These are phyloP conservation scores for Ganoderma resinaceum DNA, from an alignment of 1,284 basidiomycete species.

Conservation along the genomic window DNA sequence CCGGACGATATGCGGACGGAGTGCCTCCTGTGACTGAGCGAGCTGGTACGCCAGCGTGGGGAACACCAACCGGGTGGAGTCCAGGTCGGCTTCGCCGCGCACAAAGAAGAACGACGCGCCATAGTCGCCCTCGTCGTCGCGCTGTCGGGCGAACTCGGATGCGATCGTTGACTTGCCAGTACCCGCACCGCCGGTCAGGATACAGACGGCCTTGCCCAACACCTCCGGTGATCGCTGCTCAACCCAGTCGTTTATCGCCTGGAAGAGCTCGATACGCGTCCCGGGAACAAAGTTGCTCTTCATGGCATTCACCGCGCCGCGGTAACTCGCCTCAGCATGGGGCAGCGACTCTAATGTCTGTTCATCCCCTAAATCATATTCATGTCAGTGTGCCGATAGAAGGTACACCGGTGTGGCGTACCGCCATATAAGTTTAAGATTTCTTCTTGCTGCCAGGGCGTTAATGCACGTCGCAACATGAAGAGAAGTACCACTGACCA, in stretches of 20 bases:
- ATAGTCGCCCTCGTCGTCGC: slow-evolving; percentile 2
- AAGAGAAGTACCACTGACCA: background rate
- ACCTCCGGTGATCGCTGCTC: background rate
- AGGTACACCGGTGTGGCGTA: background rate
- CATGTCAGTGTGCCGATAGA: background rate
- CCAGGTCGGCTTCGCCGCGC: slow-evolving; percentile 7
- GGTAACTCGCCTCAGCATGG: slow-evolving; percentile 16
- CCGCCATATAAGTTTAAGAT: background rate
- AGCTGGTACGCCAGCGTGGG: slow-evolving; percentile 20
- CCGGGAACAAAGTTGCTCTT: slow-evolving; percentile 26
- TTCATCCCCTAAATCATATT: background rate
- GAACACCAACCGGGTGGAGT: slow-evolving; percentile 14
- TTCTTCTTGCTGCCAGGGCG: background rate
- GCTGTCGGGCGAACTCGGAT: slow-evolving; percentile 18
- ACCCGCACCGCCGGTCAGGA: slow-evolving; percentile 24
- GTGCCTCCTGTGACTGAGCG: slow-evolving; percentile 4
- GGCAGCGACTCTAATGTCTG: slow-evolving; percentile 11
- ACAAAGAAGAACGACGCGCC: slow-evolving; percentile 20
- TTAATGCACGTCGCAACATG: background rate
- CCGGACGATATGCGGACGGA: slow-evolving; percentile 4
- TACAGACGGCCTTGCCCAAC: slow-evolving; percentile 6
- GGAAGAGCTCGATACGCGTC: slow-evolving; percentile 16
- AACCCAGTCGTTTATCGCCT: slow-evolving; percentile 16
- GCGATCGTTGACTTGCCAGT: slow-evolving; percentile 32
- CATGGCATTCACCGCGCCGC: slow-evolving; percentile 2